Percentiles rank a stretch among this genome's conserved stretches.
phyloP scores from a whole-genome alignment of 306 rosid genomes.

The Elaeagnus macrophylla region DNA sequence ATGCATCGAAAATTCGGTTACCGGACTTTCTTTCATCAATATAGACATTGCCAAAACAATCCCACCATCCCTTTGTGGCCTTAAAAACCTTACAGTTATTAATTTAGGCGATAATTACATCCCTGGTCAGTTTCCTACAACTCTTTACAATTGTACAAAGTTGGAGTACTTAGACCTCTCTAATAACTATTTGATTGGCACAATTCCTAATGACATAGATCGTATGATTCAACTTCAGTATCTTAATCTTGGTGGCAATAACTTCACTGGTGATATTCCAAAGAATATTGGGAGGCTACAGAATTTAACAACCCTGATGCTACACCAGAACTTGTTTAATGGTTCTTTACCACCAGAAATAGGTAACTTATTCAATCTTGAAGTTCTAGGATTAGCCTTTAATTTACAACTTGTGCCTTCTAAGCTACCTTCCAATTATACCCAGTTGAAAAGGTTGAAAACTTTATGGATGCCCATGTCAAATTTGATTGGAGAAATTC shows the following conservation, averaged over 20 bases:
- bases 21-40: conserved; percentile 13
- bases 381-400: conserved; percentile 21
- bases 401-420: conserved; percentile 17
- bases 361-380: conserved; percentile 50
- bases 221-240: conserved; percentile 24
- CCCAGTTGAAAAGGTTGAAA: conserved; percentile 44
- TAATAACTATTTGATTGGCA: conserved; percentile 35
- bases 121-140: conserved; percentile 42
- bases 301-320: conserved; percentile 29
- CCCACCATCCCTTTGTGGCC: conserved; percentile 59
- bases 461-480: conserved; percentile 12
- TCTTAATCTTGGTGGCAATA: conserved; percentile 36
- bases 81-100: conserved; percentile 42
- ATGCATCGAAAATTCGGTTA: conserved; percentile 42
- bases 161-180: conserved; percentile 40
- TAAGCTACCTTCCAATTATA: conserved; percentile 29
- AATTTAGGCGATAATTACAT: conserved; percentile 26
- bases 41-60: conserved; percentile 20
- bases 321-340: conserved; percentile 20
- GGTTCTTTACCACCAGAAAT: conserved; percentile 50
- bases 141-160: conserved; percentile 43
- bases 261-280: conserved; percentile 52
- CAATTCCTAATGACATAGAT: conserved; percentile 38
- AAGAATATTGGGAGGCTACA: conserved; percentile 31
- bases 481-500: conserved; percentile 52